Base-by-base conservation (phyloP, 2,329 filamentous ascomycete species). In the Whalleya microplaca region DNA sequence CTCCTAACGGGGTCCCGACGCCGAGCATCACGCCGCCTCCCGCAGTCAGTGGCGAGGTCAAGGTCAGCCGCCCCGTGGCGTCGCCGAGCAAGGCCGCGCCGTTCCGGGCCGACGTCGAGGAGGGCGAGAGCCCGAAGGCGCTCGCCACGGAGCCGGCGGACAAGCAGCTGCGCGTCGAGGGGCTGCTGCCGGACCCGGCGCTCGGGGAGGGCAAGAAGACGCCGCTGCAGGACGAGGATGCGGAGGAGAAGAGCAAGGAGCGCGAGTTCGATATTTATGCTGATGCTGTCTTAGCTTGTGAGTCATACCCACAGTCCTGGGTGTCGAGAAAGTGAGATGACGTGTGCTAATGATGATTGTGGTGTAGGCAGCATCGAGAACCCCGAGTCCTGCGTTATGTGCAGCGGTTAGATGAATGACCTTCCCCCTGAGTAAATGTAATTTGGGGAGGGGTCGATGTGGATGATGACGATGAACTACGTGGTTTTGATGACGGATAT, bases 211-310 rank as follows among this genome's bases (percentile, higher is more conserved):
- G 71, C 54, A 80, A 80, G 73, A 84, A 80, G 73, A 72, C 74
- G 21, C 66, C 71, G 23, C 23, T 19, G 21, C 89, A 94, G 74
- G 83, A 84, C 2, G 92, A 96, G 71, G 92, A 96, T 67, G 82
- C 82, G 45, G 84, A 89, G 55, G 82, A 85, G 21, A 85, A 89
- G 61, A 92, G 83, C 69, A 84, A 88, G 63, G 87, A 89, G 64
- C 85, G 90, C 10, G 93, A 97, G 74, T 86, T 85, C 48, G 94
- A 99, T 72, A 99, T 99, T 67, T 99, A 96, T 76, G 94, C 94
- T 0, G 91, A 98, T 66, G 91, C 93, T 56, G 93, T 91, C 16
- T 80, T 99, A 72, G 86, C 88, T 68, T 99, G 95, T 88, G 80
- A 87, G 86, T 82, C 52, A 4, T 54, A 10, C 18, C 41, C 7